Evolutionary conservation across 352 stramenopile genomes (phyloP), one percentile per base, ranked within the genome.

Genomic region (Thalassiosira sp.): DNA sequence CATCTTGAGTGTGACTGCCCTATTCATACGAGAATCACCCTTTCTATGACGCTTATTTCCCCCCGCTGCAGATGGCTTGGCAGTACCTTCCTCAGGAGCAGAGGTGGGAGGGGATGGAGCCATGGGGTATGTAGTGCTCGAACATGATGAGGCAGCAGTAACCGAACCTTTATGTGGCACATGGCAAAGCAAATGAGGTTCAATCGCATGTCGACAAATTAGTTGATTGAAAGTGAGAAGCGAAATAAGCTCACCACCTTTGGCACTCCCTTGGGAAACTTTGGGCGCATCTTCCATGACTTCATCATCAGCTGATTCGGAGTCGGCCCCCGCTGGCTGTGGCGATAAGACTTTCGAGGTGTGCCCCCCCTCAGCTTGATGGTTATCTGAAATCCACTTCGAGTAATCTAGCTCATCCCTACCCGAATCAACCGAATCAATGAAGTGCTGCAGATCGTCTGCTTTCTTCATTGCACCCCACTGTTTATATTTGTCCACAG

Each of bases 1-100:
- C 2, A 78, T 18, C 18, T 63, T 64, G 16, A 27, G 15, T n/a
- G 31, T 31, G 7, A 78, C 69, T 20, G 69, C 69, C 24, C 69
- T 45, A 33, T 78, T 35, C 69, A 78, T 78, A 31, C 69, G 69
- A 5, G 60, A 11, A 51, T 78, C 69, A 28, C 69, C 59, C 15
- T 61, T 60, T 20, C 60, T 48, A 33, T 43, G 60, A 13, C 60
- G 60, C 1, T 8, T 46, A 16, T 40, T 51, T 48, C 8, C 40
- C 27, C 22, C 25, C 1, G 43, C 43, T 11, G 3, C 25, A 11
- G 43, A 51, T 25, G 43, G 2, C 43, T 51, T 51, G 7, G 43
- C 2, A 15, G 43, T 16, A 16, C 10, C 43, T 25, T 22, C 15
- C 15, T 2, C 43, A 25, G 16, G 43, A 24, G 40, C 5, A 20